These are phyloP conservation scores for Diaporthe citriasiana DNA, from an alignment of 2,329 filamentous ascomycete species.

Conservation along the genomic window DNA sequence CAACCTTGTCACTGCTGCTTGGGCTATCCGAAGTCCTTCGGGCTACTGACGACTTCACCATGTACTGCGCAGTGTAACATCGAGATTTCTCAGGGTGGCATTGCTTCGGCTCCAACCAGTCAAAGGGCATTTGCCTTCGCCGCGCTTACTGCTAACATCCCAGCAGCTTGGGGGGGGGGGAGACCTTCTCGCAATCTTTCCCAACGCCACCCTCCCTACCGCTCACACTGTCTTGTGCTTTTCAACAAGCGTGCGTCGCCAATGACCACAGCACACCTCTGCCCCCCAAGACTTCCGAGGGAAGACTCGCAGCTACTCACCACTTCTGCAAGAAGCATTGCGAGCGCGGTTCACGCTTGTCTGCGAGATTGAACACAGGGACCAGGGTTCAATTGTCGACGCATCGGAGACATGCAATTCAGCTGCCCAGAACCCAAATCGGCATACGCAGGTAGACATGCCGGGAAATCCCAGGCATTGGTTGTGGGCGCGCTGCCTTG, in stretches of 20 bases:
- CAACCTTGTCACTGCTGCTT: constrained; percentile 27
- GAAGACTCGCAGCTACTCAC: constrained; percentile 12
- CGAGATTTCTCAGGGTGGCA: constrained; percentile 39
- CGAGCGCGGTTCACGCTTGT: constrained; percentile 2
- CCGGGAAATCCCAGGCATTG: constrained; percentile 33
- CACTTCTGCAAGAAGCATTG: constrained; percentile 23
- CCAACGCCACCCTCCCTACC: constrained; percentile 23
- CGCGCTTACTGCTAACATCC: constrained; percentile 36
- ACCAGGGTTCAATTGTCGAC: constrained; percentile 12
- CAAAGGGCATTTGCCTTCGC: constrained; percentile 32
- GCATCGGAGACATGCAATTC: constrained; percentile 30
- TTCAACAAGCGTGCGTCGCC: constrained; percentile 10
- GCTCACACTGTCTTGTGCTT: constrained; percentile 10
- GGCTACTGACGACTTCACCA: constrained; percentile 30
- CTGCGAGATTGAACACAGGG: constrained; percentile 32
- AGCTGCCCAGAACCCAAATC: constrained; percentile 27
- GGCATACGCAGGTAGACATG: constrained; percentile 24
- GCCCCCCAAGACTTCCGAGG: neutral
- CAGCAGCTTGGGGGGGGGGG: constrained; percentile 19
- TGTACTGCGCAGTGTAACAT: constrained; percentile 38
- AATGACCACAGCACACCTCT: constrained; percentile 17
- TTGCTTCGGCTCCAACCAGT: constrained; percentile 38
- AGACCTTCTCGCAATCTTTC: constrained; percentile 20
- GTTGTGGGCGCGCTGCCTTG: constrained; percentile 23
- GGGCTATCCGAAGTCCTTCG: constrained; percentile 41